Conservation (phyloP, 441 rosid genomes). For the Erodium trifolium region DNA sequence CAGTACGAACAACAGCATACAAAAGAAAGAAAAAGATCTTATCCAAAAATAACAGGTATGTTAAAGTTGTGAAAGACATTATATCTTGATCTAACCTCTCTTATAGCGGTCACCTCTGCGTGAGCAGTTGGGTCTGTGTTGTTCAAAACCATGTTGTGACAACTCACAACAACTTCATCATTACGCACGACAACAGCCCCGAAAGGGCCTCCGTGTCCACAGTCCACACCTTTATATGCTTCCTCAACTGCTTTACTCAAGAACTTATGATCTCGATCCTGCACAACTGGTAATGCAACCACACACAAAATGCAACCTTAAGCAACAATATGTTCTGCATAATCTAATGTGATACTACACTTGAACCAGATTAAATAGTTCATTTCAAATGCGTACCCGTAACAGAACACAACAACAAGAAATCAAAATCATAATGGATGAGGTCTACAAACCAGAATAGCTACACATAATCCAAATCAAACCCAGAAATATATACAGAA, state of each 20-base stretch:
- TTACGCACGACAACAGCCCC: background rate
- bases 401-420: background rate
- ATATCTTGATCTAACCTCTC: background rate
- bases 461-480: background rate
- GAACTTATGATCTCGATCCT: constrained; percentile 1
- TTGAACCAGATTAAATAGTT: background rate
- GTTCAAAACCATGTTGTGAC: background rate
- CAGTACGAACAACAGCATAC: no score
- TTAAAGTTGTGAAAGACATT: no score
- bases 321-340: background rate
- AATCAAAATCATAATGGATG: background rate
- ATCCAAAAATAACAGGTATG: no score
- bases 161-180: background rate
- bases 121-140: background rate
- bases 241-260: background rate
- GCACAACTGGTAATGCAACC: constrained; percentile 43
- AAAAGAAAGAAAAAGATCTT: no score
- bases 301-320: background rate
- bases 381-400: background rate
- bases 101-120: background rate
- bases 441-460: background rate
- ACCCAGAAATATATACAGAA: background rate
- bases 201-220: background rate
- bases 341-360: background rate
- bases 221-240: background rate